phyloP scores from a whole-genome alignment of 208 protist species.

The Trypanosoma congolense region DNA sequence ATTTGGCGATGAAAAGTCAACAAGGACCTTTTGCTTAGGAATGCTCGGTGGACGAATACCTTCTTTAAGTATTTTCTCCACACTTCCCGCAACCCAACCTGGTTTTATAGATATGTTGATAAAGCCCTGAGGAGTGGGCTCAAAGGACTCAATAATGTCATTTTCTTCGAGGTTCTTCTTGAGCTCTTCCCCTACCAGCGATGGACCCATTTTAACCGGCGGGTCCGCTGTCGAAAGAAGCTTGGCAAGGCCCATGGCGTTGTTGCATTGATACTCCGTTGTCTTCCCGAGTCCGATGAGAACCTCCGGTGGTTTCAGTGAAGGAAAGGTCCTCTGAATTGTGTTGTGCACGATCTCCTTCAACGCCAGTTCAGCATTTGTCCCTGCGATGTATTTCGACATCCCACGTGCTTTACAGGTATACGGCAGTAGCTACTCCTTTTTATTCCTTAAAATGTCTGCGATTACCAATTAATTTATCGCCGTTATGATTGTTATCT shows the following conservation, averaged over 20 bases:
- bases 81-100: slow-evolving; percentile 53
- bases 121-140: slow-evolving; percentile 89
- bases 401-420: slow-evolving; percentile 3
- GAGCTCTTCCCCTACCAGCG: slow-evolving; percentile 79
- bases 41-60: slow-evolving; percentile 70
- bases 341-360: slow-evolving; percentile 69
- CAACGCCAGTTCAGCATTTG: slow-evolving; percentile 79
- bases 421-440: neutral
- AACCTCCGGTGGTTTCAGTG: slow-evolving; percentile 44
- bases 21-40: slow-evolving; percentile 73
- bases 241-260: slow-evolving; percentile 90
- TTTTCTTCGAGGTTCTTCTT: slow-evolving; percentile 72
- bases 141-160: slow-evolving; percentile 78
- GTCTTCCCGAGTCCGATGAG: slow-evolving; percentile 79
- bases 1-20: slow-evolving; percentile 98
- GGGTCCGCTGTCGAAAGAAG: slow-evolving; percentile 69
- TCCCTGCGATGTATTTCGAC: slow-evolving; percentile 10
- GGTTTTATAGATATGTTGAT: slow-evolving; percentile 86
- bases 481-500: too few species aligned
- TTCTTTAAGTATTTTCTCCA: slow-evolving; percentile 44
- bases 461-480: too few species aligned
- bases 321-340: slow-evolving; percentile 81
- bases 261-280: slow-evolving; percentile 95
- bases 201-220: slow-evolving; percentile 80
- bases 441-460: too few species aligned